A percentile compares a stretch with the other conserved stretches of the same genome.
Evolutionary conservation across 2,329 filamentous ascomycete genomes (phyloP).

Genomic region (Chrysoporthe austroafricana): DNA sequence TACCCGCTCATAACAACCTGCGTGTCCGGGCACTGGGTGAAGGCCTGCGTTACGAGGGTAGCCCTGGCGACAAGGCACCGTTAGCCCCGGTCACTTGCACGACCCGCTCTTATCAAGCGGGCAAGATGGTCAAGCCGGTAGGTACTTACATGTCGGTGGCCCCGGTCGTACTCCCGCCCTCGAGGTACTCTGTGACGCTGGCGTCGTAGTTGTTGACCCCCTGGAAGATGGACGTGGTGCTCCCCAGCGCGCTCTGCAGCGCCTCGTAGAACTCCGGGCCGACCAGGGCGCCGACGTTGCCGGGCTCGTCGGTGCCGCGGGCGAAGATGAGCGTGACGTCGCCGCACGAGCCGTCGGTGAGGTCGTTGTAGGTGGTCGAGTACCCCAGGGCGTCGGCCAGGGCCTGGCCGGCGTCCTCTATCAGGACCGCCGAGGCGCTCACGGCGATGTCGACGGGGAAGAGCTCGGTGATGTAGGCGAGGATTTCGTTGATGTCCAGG

Average conservation of each 20-base stretch:
- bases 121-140: no score
- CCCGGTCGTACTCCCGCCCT: conserved; percentile 33
- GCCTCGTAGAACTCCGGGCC: conserved; percentile 35
- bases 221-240: conserved; percentile 32
- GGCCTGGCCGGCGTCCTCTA: not conserved
- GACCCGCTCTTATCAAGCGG: no score
- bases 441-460: conserved; percentile 19
- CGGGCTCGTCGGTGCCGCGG: conserved; percentile 35
- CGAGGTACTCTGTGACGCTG: conserved; percentile 31
- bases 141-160: conserved; percentile 24
- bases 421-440: not conserved
- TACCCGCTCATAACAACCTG: conserved; percentile 48
- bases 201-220: conserved; percentile 36
- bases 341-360: conserved; percentile 20
- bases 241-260: conserved; percentile 29
- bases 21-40: conserved; percentile 43
- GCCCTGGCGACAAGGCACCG: conserved; percentile 36
- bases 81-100: no score
- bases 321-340: conserved; percentile 36
- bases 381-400: conserved; percentile 12
- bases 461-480: conserved; percentile 13
- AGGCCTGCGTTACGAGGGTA: conserved; percentile 34
- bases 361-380: conserved; percentile 24
- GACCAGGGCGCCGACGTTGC: conserved; percentile 34
- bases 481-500: conserved; percentile 17